These are phyloP conservation scores for Tetrapisispora arboricola DNA, from an alignment of 805 yeast species.

Conservation along the genomic window DNA sequence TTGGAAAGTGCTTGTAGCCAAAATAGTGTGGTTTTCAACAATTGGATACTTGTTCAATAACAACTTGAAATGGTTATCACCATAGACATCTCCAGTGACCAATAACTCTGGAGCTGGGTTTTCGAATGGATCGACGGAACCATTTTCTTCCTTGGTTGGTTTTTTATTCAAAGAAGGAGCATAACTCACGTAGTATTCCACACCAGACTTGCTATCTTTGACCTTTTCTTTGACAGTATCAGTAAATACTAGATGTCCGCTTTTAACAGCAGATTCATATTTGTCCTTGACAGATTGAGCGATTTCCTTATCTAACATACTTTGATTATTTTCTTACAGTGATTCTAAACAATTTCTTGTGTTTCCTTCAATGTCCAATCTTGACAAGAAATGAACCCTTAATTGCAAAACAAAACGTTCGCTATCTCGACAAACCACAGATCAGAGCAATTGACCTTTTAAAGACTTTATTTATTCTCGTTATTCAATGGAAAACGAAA, in stretches of 20 bases:
- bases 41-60: constrained; percentile 84
- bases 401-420: too few species aligned
- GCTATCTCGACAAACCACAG: too few species aligned
- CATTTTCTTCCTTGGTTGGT: constrained; percentile 27
- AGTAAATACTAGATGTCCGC: constrained; percentile 41
- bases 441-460: too few species aligned
- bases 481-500: too few species aligned
- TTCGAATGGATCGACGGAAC: constrained; percentile 60
- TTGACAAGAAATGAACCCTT: too few species aligned
- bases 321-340: too few species aligned
- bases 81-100: constrained; percentile 41
- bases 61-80: constrained; percentile 41
- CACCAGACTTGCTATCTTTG: constrained; percentile 25
- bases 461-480: too few species aligned
- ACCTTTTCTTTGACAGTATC: constrained; percentile 20
- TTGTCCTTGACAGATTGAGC: constrained; percentile 12
- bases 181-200: constrained; percentile 26
- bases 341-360: too few species aligned
- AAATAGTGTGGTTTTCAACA: constrained; percentile 63
- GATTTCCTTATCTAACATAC: constrained; percentile 3
- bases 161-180: constrained; percentile 29
- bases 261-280: constrained; percentile 39
- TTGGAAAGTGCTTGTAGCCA: constrained; percentile 66
- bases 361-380: too few species aligned
- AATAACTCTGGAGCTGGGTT: constrained; percentile 70